Percentiles rank a stretch among this genome's conserved stretches.
These are phyloP conservation scores for Rhododendron henanense DNA, from an alignment of 148 eudicot species.

Conservation along the genomic window DNA sequence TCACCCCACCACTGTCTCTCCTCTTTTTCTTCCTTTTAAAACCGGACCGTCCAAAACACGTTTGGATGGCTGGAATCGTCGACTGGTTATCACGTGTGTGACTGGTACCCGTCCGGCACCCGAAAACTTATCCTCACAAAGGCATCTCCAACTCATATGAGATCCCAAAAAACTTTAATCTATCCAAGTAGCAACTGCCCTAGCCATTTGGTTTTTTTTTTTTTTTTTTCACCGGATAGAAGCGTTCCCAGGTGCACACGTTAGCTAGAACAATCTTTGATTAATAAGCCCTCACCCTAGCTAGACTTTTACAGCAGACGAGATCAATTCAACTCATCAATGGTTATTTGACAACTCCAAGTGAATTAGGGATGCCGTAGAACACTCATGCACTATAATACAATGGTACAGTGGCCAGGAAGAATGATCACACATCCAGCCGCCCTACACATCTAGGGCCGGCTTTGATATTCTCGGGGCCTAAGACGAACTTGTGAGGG, in stretches of 20 bases:
- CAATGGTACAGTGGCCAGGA: neutral
- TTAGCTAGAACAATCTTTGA: neutral
- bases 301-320: neutral
- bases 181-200: neutral
- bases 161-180: neutral
- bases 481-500: too few species aligned
- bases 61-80: too few species aligned
- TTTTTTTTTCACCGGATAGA: neutral
- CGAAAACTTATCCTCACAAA: neutral
- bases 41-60: accelerated
- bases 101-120: too few species aligned
- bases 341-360: too few species aligned
- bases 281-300: neutral
- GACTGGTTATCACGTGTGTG: too few species aligned
- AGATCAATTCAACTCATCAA: neutral
- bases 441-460: too few species aligned
- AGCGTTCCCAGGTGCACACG: neutral
- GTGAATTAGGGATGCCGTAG: neutral
- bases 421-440: too few species aligned
- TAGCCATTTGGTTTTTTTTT: neutral
- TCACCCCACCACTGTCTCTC: too few species aligned
- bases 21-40: too few species aligned
- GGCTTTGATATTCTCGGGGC: too few species aligned
- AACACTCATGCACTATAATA: neutral
- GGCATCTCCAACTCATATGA: neutral